Base-by-base conservation (phyloP, 192 early-diverging fungal genomes). In the Coemansia erecta region DNA sequence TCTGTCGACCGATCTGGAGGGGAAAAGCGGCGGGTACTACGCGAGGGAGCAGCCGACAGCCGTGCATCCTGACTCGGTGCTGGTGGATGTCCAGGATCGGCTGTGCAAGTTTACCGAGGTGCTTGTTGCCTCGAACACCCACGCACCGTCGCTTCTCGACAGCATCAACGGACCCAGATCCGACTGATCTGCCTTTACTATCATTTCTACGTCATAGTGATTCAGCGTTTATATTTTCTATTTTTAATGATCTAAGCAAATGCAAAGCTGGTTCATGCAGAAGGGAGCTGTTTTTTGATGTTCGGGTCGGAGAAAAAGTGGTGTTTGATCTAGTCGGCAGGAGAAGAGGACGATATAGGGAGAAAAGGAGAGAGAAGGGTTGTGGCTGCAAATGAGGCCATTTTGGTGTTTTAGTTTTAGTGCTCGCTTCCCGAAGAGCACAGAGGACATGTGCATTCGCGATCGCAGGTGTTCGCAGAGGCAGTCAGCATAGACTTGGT, bases 101-200 rank as follows among this genome's bases (percentile, higher is more conserved):
- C 35, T 80, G 41, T 65, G 63, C 39, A 54, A 62, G 35, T 80
- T 73, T 49, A 73, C 77, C 1, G 77, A 80, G 0, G 45, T 64
- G 7, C 51, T 80, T 21, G 60, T 80, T 26, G 53, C 75, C 7
- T 41, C 68, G 0, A 78, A 85, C 53, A 77, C 68, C 3, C 73
- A 77, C 42, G 54, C 67, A 3, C 60, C 66, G 4, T 45, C 45
- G n/a, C 11, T 77, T 11, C 58, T 77, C 1, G 56, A 66, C 2
- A 77, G 73, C 58, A 77, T 77, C 40, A 77, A 77, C 42, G n/a
- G 23, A 5, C 18, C 18, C 14, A 43, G 11, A 5, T 13, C 23
- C 17, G 6, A 53, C 19, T 45, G 45, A 26, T 11, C 10, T 55
- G 28, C 4, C 28, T 22, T 18, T 19, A 49, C 14, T 48, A 46